Conservation (phyloP, 768 basidiomycete genomes). For the Mycena kentingensis region DNA sequence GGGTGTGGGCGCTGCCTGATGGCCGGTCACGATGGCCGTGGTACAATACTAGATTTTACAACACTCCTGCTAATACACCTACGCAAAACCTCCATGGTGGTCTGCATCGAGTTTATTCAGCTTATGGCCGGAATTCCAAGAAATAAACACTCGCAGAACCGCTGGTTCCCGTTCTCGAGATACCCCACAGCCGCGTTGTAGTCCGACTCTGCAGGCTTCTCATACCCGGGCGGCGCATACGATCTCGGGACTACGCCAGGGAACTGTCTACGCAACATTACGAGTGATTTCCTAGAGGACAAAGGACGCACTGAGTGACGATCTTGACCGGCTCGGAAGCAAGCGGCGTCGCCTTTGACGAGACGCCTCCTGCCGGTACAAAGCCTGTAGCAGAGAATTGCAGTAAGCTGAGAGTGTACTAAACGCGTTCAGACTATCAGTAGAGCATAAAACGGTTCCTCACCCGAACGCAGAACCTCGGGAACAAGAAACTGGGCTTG, state of each 20-base stretch:
- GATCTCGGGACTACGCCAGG: conserved; percentile 44
- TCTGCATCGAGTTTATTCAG: conserved; percentile 5
- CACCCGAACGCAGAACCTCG: conserved; percentile 50
- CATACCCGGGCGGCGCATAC: conserved; percentile 56
- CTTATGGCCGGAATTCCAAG: background rate
- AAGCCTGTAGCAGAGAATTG: conserved; percentile 48
- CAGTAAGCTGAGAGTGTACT: conserved; percentile 50
- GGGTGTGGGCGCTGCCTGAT: no score
- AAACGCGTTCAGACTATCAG: background rate
- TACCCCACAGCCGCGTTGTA: conserved; percentile 55
- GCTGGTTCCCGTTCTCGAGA: conserved; percentile 58
- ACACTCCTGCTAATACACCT: no score
- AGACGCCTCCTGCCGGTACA: conserved; percentile 20
- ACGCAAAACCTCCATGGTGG: conserved; percentile 26
- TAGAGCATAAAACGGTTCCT: conserved; percentile 21
- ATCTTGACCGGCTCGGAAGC: conserved; percentile 44
- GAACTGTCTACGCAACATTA: conserved; percentile 30
- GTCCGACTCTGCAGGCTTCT: conserved; percentile 42
- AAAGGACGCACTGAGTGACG: conserved; percentile 25
- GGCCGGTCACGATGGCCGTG: no score
- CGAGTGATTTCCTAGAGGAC: background rate
- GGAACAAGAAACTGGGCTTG: conserved; percentile 45
- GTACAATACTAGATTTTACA: no score
- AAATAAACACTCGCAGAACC: conserved; percentile 34
- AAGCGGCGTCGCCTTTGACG: conserved; percentile 25